Conservation (phyloP, 2,329 filamentous ascomycete species). For the Trichoderma brevicompactum region DNA sequence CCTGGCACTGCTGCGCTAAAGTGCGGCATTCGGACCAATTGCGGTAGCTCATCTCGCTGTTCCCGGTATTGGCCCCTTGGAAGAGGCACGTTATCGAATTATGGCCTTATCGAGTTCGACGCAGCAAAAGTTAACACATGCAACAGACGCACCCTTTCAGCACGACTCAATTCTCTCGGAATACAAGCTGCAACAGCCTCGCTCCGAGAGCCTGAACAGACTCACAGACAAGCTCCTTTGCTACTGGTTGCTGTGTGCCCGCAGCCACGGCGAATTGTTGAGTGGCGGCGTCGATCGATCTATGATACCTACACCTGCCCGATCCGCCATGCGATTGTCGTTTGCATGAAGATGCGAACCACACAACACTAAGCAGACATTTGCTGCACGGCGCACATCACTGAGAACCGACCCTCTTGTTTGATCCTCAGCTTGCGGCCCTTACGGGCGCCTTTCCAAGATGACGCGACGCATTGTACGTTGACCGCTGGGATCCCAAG, state of each 20-base stretch:
- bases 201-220: no score
- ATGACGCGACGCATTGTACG: constrained; percentile 48
- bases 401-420: constrained; percentile 1
- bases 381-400: constrained; percentile 20
- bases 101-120: constrained; percentile 9
- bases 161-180: no score
- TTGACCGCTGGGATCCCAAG: constrained; percentile 3
- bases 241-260: no score
- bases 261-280: not conserved
- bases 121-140: not conserved
- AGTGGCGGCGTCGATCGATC: not conserved
- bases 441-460: constrained; percentile 29
- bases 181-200: no score
- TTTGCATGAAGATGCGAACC: constrained; percentile 26
- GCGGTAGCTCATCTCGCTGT: constrained; percentile 10
- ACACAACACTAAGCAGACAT: constrained; percentile 22
- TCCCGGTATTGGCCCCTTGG: constrained; percentile 24
- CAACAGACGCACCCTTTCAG: not conserved
- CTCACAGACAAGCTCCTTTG: no score
- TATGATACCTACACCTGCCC: not conserved
- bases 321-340: constrained; percentile 14
- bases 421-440: not conserved
- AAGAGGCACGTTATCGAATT: not conserved
- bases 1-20: not conserved
- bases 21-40: constrained; percentile 13